These are phyloP conservation scores for Populus hybrid DNA, from an alignment of 441 rosid genomes.

Conservation along the genomic window DNA sequence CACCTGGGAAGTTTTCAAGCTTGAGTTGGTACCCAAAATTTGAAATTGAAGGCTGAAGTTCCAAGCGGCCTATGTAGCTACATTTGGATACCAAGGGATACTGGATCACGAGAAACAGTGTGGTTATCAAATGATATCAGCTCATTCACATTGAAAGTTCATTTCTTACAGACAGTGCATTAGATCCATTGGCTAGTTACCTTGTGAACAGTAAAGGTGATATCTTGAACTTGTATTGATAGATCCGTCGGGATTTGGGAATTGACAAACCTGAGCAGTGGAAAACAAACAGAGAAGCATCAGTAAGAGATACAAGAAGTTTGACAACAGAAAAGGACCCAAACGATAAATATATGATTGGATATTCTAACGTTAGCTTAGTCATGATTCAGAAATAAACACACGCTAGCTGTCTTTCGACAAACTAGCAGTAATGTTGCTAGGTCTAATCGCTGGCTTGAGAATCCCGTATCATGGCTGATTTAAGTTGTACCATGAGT, in stretches of 20 bases:
- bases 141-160: neutral
- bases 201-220: slow-evolving; percentile 71
- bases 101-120: slow-evolving; percentile 39
- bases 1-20: slow-evolving; percentile 76
- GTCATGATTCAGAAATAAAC: slow-evolving; percentile 2
- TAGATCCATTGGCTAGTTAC: slow-evolving; percentile 24
- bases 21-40: slow-evolving; percentile 49
- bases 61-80: slow-evolving; percentile 61
- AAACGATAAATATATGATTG: neutral
- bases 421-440: neutral
- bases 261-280: slow-evolving; percentile 49
- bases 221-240: slow-evolving; percentile 56
- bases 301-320: neutral
- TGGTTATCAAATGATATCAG: slow-evolving; percentile 9
- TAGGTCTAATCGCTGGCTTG: neutral
- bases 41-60: slow-evolving; percentile 61
- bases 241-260: slow-evolving; percentile 68
- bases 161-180: neutral
- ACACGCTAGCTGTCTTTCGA: neutral
- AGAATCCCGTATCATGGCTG: neutral
- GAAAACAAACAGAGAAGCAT: neutral
- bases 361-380: neutral
- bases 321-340: neutral
- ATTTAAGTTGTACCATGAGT: slow-evolving; percentile 46
- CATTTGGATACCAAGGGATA: slow-evolving; percentile 75